Percentiles rank a stretch among this genome's conserved stretches.
Conservation (phyloP, 306 rosid genomes). For the Cicer chorassanicum region DNA sequence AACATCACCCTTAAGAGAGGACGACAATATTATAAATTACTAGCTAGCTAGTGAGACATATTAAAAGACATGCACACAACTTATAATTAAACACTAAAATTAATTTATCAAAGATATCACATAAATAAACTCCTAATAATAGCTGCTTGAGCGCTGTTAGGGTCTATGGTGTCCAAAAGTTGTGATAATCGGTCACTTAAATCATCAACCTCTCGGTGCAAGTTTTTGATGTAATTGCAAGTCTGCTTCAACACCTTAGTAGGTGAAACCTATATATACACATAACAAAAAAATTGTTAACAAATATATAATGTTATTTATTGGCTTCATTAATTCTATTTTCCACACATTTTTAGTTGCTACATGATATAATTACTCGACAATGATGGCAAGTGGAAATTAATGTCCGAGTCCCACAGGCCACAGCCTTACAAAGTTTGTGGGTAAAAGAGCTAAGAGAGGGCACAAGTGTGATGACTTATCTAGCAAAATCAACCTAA, state of each 20-base stretch:
- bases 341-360: not conserved
- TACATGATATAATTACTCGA: not conserved
- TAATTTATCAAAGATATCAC: conserved; percentile 41
- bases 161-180: conserved; percentile 73
- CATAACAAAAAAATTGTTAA: not conserved
- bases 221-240: conserved; percentile 83
- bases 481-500: conserved; percentile 40
- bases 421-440: conserved; percentile 6
- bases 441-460: conserved; percentile 7
- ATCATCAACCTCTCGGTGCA: conserved; percentile 90
- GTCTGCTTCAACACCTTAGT: conserved; percentile 89
- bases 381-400: conserved; percentile 31
- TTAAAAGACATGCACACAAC: conserved; percentile 44
- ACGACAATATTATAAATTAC: not conserved
- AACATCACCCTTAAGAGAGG: too few species aligned
- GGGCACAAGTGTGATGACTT: conserved; percentile 45
- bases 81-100: conserved; percentile 9
- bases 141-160: conserved; percentile 84
- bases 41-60: conserved; percentile 30
- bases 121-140: conserved; percentile 82
- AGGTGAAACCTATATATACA: conserved; percentile 47
- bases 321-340: not conserved
- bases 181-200: conserved; percentile 80
- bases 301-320: too few species aligned
- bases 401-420: not conserved